Evolutionary conservation across 116 monocot genomes (phyloP), one percentile per base, ranked within the genome.

Genomic region (Iris pallida): DNA sequence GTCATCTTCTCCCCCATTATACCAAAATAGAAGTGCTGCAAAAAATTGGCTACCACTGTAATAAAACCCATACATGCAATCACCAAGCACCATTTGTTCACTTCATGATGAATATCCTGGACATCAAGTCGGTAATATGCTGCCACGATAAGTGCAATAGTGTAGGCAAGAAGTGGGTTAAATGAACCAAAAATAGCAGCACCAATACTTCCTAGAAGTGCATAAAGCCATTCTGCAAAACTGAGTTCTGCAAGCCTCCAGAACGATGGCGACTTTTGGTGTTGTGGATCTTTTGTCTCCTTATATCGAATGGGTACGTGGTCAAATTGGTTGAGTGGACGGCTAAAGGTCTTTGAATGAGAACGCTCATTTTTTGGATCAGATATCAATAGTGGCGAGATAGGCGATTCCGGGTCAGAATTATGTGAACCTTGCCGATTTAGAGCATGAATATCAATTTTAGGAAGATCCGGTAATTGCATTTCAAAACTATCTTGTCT

Each of bases 1-100:
- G 99, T 99, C 99, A 99, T 99, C 68, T 99, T 99, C 73, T 98
- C 99, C 20, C 99, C 99, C 99, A 99, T 93, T 71, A 99, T 99
- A 66, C 99, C 99, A 84, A 99, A 99, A 82, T 99, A 99, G 73
- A 99, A 99, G 61, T 93, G 99, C 77, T 99, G 99, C 81, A 99
- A 80, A 77, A 93, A 93, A 77, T 99, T 99, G 55, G 93, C 99
- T 65, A 99, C 53, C 47, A 99, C 90, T 58, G 99, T 93, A 53
- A 99, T 82, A 49, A 93, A 58, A 58, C 99, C 99, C 93, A 93
- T 90, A 66, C 93, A 83, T 61, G 88, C 79, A 65, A 99, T 99
- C 59, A 99, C 61, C 63, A 99, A 81, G 73, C 93, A 90, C 99
- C 99, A 99, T 65, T 78, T 93, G 53, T 99, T 88, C 69, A 99